Conservation (phyloP, 352 stramenopile species). For the Phytopythium helicoides region DNA sequence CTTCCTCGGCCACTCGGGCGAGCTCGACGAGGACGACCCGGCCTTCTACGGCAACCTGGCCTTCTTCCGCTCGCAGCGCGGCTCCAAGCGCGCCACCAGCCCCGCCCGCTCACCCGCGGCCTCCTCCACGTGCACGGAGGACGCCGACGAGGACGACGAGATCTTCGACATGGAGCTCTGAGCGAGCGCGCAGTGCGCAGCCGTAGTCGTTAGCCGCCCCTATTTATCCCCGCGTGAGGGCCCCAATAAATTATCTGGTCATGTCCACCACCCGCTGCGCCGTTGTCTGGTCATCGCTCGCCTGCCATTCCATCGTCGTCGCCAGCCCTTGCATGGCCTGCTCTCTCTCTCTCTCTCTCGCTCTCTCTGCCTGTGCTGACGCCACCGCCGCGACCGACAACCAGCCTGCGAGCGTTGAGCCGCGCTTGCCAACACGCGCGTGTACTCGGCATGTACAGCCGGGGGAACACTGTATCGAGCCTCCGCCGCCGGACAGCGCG, state of each 20-base stretch:
- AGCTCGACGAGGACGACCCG: constrained; percentile 60
- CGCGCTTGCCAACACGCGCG: too few relatives aligned
- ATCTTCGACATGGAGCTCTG: constrained; percentile 78
- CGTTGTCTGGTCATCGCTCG: not conserved
- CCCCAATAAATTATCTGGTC: constrained; percentile 5
- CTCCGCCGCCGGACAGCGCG: too few relatives aligned
- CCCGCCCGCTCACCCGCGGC: not conserved
- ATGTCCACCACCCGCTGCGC: not conserved
- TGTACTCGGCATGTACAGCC: too few relatives aligned
- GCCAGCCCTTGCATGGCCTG: not conserved
- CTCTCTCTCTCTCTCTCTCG: not conserved
- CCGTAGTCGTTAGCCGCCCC: not conserved
- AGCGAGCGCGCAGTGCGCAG: constrained; percentile 1
- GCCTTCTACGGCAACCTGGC: constrained; percentile 65
- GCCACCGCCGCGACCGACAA: not conserved
- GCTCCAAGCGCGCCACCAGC: constrained; percentile 8
- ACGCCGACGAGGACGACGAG: constrained; percentile 36
- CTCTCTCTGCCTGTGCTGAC: not conserved
- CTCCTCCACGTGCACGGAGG: constrained; percentile 11
- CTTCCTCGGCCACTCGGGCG: constrained; percentile 19
- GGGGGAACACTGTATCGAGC: too few relatives aligned
- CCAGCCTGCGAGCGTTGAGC: too few relatives aligned
- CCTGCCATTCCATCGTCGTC: not conserved
- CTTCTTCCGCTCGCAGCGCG: constrained; percentile 60
- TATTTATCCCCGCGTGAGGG: not conserved